Evolutionary conservation across 257 asterid species (phyloP), one percentile per base, ranked within the genome.

Genomic region (Solanum piurae): DNA sequence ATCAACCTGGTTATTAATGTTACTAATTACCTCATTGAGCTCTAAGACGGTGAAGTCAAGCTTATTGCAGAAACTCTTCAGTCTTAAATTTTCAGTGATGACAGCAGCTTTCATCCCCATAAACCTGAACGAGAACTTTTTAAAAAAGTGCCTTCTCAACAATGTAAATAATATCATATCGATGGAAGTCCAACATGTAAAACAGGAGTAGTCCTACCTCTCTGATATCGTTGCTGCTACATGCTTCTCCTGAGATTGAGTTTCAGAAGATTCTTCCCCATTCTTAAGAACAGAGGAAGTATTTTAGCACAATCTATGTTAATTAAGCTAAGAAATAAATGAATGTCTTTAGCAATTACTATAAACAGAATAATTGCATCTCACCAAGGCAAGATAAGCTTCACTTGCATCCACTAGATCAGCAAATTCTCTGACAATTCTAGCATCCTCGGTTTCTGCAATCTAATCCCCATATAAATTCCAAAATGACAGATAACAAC

Each of bases 71-170:
- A 96, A 91, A 27, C 90, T 88, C 88, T 91, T 92, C 92, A 96
- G 73, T 66, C 86, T 86, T 49, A 83, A 85, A 90, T 92, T 91
- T 23, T 92, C 91, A 62, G 95, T 91, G 72, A 95, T 73, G 71
- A 95, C 37, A 86, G 98, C 97, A 75, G 97, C 95, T 89, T 93
- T 95, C 98, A 96, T 89, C 84, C 98, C 99, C 96, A 93, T 94
- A 92, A 96, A 96, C 94, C 99, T 95, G 91, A 89, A 88, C 2
- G 71, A 82, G 29, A 49, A 8, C 10, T 49, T 82, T 27, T 77
- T 33, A 0, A 20, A 16, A 5, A 29, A n/a, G 66, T 11, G 18
- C 40, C 6, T 68, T 34, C 68, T 31, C 74, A 21, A 68, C 83
- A n/a, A 13, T 46, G 31, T 66, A 71, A 27, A 74, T 20, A 69